Conservation (phyloP, 305 asterid genomes). For the Fraxinus latifolia region DNA sequence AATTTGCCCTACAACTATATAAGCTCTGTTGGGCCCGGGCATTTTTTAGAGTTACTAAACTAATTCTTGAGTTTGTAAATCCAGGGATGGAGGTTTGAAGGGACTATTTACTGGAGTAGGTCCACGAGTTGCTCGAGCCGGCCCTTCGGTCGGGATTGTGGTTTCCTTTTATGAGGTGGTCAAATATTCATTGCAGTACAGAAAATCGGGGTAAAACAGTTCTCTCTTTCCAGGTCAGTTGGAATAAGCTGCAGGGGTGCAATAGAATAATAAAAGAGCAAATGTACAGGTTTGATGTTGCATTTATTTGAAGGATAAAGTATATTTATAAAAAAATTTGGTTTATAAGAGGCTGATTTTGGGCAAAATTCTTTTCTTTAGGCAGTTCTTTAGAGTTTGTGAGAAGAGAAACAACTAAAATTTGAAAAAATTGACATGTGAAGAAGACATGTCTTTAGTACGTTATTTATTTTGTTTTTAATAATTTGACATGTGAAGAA, state of each 20-base stretch:
- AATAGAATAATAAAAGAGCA: not conserved
- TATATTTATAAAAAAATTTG: not conserved
- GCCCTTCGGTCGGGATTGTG: slow-evolving; percentile 84
- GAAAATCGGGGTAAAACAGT: slow-evolving; percentile 15
- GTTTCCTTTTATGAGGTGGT: slow-evolving; percentile 79
- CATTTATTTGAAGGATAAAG: not conserved
- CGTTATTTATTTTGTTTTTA: not conserved
- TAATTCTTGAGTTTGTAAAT: not conserved
- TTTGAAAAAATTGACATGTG: not conserved
- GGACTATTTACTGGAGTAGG: slow-evolving; percentile 71
- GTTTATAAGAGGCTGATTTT: not conserved
- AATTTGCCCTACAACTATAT: not conserved
- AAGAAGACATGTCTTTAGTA: not conserved
- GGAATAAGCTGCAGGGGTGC: not conserved
- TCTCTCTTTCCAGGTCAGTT: not conserved
- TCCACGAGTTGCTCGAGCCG: slow-evolving; percentile 71
- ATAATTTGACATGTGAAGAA: not conserved
- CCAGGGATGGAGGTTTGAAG: slow-evolving; percentile 73
- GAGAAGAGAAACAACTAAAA: not conserved
- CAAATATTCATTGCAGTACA: slow-evolving; percentile 49
- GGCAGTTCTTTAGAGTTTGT: not conserved
- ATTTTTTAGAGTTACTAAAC: not conserved
- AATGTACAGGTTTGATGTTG: not conserved
- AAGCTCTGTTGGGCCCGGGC: not conserved
- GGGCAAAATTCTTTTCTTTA: not conserved